Conservation (phyloP, 2,329 filamentous ascomycete genomes). For the Albophoma yamanashiensis region DNA sequence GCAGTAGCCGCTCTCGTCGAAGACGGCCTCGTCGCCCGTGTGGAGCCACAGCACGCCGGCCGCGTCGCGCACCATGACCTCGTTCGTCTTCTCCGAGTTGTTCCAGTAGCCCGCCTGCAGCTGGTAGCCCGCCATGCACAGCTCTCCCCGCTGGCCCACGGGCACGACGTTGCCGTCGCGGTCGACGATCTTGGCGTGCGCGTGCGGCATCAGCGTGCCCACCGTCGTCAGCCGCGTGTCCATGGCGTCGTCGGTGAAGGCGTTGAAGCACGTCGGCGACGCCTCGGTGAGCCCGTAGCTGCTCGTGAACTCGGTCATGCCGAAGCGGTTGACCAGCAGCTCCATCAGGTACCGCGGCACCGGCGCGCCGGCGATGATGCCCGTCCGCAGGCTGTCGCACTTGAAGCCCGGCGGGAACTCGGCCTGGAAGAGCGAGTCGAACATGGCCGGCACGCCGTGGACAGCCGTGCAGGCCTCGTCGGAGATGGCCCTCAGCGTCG, state of each 20-base stretch:
- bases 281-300: slow-evolving; percentile 69
- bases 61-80: slow-evolving; percentile 42
- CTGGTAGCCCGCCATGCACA: slow-evolving; percentile 71
- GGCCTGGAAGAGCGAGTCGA: slow-evolving; percentile 52
- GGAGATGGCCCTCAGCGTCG: slow-evolving; percentile 55
- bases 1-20: slow-evolving; percentile 59
- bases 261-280: slow-evolving; percentile 71
- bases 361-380: slow-evolving; percentile 69
- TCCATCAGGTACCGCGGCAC: slow-evolving; percentile 69
- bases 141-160: slow-evolving; percentile 57
- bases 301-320: slow-evolving; percentile 64
- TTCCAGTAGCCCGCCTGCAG: slow-evolving; percentile 58
- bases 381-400: slow-evolving; percentile 52
- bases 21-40: slow-evolving; percentile 60
- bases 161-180: slow-evolving; percentile 54
- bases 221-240: slow-evolving; percentile 59
- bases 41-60: slow-evolving; percentile 49
- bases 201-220: slow-evolving; percentile 66
- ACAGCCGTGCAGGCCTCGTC: slow-evolving; percentile 62
- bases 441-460: slow-evolving; percentile 79
- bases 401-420: slow-evolving; percentile 28
- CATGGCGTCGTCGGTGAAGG: slow-evolving; percentile 62
- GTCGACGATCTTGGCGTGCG: slow-evolving; percentile 68
- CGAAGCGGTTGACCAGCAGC: slow-evolving; percentile 56
- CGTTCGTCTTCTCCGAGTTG: slow-evolving; percentile 63